Evolutionary conservation across 306 rosid genomes (phyloP).

Genomic region (Phaseolus lunatus): DNA sequence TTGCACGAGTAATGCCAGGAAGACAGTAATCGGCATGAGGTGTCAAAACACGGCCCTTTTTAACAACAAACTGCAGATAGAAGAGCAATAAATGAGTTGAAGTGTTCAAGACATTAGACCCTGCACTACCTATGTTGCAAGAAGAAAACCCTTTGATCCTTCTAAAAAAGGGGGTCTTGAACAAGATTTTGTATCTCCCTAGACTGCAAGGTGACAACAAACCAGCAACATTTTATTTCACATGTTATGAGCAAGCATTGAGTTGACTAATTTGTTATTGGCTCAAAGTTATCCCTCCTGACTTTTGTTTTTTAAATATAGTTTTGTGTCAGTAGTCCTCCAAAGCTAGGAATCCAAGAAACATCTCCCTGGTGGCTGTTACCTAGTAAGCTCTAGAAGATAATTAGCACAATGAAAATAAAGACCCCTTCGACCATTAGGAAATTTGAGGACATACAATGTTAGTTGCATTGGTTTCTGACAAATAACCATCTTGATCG

Average conservation of each 20-base stretch:
- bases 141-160: neutral
- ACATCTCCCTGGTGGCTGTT: neutral
- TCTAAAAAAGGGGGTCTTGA: constrained; percentile 9
- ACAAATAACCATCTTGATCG: constrained; percentile 84
- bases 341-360: constrained; percentile 7
- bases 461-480: constrained; percentile 90
- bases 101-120: constrained; percentile 11
- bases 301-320: neutral
- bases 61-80: constrained; percentile 74
- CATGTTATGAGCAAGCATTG: constrained; percentile 21
- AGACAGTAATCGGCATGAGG: constrained; percentile 93
- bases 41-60: constrained; percentile 73
- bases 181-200: neutral
- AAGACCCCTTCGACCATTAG: constrained; percentile 2
- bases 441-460: constrained; percentile 64
- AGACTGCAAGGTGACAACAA: constrained; percentile 13
- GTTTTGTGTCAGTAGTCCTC: neutral
- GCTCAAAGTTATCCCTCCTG: neutral
- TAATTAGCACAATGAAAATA: constrained; percentile 13
- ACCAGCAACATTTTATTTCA: neutral
- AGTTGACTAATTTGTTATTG: constrained; percentile 13
- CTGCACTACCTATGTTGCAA: constrained; percentile 2
- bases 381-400: neutral
- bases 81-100: constrained; percentile 19
- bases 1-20: constrained; percentile 87